Conservation (phyloP, 352 stramenopile genomes). For the Phytophthora litchii region DNA sequence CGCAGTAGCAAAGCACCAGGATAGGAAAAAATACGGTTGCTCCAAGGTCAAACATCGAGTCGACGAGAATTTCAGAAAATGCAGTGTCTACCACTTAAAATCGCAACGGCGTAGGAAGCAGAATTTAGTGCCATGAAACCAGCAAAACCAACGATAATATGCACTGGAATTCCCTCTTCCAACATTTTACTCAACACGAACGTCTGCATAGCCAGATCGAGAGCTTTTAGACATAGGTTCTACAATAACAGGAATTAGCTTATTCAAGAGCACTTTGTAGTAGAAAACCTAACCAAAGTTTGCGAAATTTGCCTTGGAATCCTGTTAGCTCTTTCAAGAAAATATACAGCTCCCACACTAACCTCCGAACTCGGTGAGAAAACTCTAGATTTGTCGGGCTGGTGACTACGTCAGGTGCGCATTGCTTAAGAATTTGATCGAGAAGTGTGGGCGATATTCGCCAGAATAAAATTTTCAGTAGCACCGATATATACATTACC, state of each 20-base stretch:
- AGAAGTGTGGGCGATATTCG: not conserved
- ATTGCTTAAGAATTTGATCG: conserved; percentile 1
- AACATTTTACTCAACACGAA: conserved; percentile 32
- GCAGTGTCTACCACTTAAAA: conserved; percentile 13
- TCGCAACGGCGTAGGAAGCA: conserved; percentile 12
- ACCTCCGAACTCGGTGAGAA: not conserved
- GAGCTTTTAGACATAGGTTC: conserved; percentile 36
- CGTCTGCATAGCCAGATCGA: conserved; percentile 33
- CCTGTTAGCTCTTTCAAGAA: conserved; percentile 25
- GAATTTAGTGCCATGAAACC: conserved; percentile 23
- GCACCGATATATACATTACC: conserved; percentile 12
- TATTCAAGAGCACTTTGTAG: too few relatives aligned
- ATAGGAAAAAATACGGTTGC: conserved; percentile 39
- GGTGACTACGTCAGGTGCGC: not conserved
- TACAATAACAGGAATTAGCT: conserved; percentile 1
- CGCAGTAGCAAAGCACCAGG: conserved; percentile 27
- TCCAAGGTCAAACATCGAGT: conserved; percentile 43
- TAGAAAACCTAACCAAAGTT: conserved; percentile 31
- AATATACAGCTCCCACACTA: conserved; percentile 11
- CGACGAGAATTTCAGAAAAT: conserved; percentile 37
- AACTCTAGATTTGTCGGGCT: not conserved
- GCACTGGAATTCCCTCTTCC: conserved; percentile 19
- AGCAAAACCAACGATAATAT: conserved; percentile 20
- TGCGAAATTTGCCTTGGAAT: conserved; percentile 35
- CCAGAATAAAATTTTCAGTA: conserved; percentile 26